Evolutionary conservation across 1,284 basidiomycete genomes (phyloP), one percentile per base, ranked within the genome.

Genomic region (Ceratobasidium sp.): DNA sequence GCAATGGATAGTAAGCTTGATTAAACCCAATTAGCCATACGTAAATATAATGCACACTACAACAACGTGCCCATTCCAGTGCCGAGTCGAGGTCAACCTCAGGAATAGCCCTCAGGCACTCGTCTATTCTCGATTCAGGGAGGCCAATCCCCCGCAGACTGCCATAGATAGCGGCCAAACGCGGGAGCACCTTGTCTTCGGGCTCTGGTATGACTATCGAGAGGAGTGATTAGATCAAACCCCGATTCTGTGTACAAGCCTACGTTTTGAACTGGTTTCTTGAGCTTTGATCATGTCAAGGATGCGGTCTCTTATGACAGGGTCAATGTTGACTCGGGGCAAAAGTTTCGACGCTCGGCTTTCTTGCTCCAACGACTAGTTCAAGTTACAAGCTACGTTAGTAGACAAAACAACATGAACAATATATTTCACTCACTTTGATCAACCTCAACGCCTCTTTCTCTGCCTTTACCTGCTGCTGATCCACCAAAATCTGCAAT

Each of bases 91-190:
- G 84, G 6, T 96, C 93, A 21, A 93, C 83, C 0, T 89, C 87
- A 39, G 84, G 80, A 39, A 91, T 88, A 23, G 82, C 80, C 65
- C 80, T 81, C 14, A 97, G 80, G 76, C 93, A 96, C 74, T 89
- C 84, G 65, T 88, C 84, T 9, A 95, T 88, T 72, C 88, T 84
- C 8, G 83, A 85, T 75, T 92, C 88, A 0, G 86, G 81, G 80
- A 96, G 96, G 0, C 93, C 94, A n/a, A 97, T 84, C 65, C 91
- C 86, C 73, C 91, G 84, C n/a, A 99, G 84, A 21, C 93, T 87
- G 32, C 93, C 92, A 78, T 93, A 96, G 0, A 92, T 91, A 41
- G 93, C 85, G 23, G 89, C 93, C 8, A 97, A 84, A 69, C 88
- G 87, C 8, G 87, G 80, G 1, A 94, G 81, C 1, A 85, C 82